Base-by-base conservation (phyloP, 2,329 filamentous ascomycete species). In the Aurifilum marmelostoma region DNA sequence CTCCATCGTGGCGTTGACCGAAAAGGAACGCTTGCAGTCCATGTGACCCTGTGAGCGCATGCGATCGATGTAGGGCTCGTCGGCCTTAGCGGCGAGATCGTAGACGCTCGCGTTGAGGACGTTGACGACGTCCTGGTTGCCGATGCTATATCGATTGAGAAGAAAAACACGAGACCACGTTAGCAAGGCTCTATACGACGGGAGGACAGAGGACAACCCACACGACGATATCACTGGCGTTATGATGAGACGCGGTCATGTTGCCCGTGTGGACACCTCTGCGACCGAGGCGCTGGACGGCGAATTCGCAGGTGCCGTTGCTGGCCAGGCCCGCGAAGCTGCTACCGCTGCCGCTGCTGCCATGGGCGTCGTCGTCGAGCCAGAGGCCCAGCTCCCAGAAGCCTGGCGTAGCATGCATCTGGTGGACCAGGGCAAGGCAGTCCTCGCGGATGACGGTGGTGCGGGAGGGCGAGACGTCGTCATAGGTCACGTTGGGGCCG, bases 291-390 rank as follows among this genome's bases (percentile, higher is more conserved):
- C 67, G 67, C 32, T 54, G 63, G 41, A 68, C 37, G n/a, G 67
- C 67, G 16, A 68, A 60, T 21, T 68, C 63, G 63, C 67, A 68
- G 16, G 67, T 65, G 56, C 67, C 67, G 43, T 65, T 65, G 63
- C 41, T 54, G 29, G 43, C 56, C 12, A 68, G 56, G 5, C 61
- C 29, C 24, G n/a, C 6, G 37, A 34, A 54, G 50, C 9, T 16
- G 63, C 3, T 34, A 16, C n/a, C 24, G 21, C 43, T 7, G 43
- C 3, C 18, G 21, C 8, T 8, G 18, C 18, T n/a, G n/a, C n/a
- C n/a, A n/a, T n/a, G n/a, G n/a, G n/a, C 7, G 21, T 47, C 43
- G 8, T 21, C 58, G 27, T 34, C 14, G 24, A 41, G 21, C 58
- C 65, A 66, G 39, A 29, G 32, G 39, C 43, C 9, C 65, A 67